Evolutionary conservation across 2,329 filamentous ascomycete species (phyloP), one percentile per base, ranked within the genome.

Genomic region (Pseudogymnoascus sp.): DNA sequence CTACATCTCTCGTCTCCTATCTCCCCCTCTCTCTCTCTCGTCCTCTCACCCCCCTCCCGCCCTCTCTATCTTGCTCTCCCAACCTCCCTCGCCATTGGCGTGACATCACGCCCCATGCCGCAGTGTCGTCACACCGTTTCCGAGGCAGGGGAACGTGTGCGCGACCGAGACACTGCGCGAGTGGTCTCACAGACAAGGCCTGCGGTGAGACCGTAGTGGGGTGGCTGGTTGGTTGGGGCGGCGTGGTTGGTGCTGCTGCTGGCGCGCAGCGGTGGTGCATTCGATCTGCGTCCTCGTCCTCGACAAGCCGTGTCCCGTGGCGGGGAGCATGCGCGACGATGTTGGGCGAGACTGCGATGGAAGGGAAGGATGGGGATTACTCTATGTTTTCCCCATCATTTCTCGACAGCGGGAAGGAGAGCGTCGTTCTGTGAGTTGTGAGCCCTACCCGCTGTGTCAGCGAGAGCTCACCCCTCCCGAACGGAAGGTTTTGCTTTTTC

Each of bases 141-240:
- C 44, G 15, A 50, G 44, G 44, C 44, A 50, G 44, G 44, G 44
- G 44, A 50, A 50, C 44, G 44, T 50, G 44, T 50, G 44, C 44
- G 44, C 44, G 44, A 50, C 44, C 44, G 44, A 29, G 44, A 50
- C 44, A 50, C 10, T 1, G 44, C 44, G 44, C 44, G 44, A 50
- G 44, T 50, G 21, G 44, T 29, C 44, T 50, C 23, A 29, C 44
- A 11, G 44, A 13, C 44, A 13, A 50, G 9, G 13, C 26, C 23
- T 26, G 44, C 44, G 13, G 44, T 50, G 44, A 50, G 44, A 50
- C 44, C 9, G 6, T 23, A n/a, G 23, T 29, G 44, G 44, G 44
- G 44, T n/a, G 44, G 2, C 2, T 6, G 13, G 44, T 17, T 50
- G 21, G 15, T 11, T 29, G 44, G 21, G 13, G 23, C 23, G 44